phyloP scores from a whole-genome alignment of 805 yeast species.

The Lachancea meyersii region DNA sequence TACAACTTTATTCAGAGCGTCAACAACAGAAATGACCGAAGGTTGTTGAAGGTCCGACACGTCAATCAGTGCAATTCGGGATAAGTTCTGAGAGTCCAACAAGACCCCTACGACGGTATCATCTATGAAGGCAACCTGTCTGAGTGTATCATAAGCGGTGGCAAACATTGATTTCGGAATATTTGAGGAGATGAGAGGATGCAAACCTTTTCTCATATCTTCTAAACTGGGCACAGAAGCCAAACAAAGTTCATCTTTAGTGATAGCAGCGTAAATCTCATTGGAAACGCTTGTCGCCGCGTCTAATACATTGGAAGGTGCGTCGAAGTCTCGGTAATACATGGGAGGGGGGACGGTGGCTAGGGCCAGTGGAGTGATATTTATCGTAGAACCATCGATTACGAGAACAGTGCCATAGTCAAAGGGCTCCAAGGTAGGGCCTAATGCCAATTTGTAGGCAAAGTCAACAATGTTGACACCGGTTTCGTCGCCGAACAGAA shows the following conservation, averaged over 20 bases:
- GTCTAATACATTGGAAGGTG: slow-evolving; percentile 51
- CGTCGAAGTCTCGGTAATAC: slow-evolving; percentile 58
- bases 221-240: slow-evolving; percentile 41
- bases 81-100: slow-evolving; percentile 45
- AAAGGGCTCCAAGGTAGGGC: slow-evolving; percentile 60
- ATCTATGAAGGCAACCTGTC: slow-evolving; percentile 58
- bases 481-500: slow-evolving; percentile 54
- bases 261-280: slow-evolving; percentile 50
- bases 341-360: slow-evolving; percentile 97
- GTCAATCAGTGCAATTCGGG: slow-evolving; percentile 48
- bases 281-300: slow-evolving; percentile 60
- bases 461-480: slow-evolving; percentile 61
- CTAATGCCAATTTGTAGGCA: slow-evolving; percentile 54
- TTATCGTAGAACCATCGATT: slow-evolving; percentile 64
- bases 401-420: slow-evolving; percentile 79
- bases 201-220: slow-evolving; percentile 42
- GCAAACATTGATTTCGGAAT: slow-evolving; percentile 35
- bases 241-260: slow-evolving; percentile 41
- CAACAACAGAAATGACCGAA: slow-evolving; percentile 36
- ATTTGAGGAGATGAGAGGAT: slow-evolving; percentile 38
- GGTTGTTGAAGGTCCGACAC: slow-evolving; percentile 40
- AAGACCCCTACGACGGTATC: slow-evolving; percentile 53
- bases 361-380: slow-evolving; percentile 72
- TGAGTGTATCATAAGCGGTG: slow-evolving; percentile 40
- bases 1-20: slow-evolving; percentile 46